These are phyloP conservation scores for Rhodotorula sp. DNA, from an alignment of 1,284 basidiomycete species.

Conservation along the genomic window DNA sequence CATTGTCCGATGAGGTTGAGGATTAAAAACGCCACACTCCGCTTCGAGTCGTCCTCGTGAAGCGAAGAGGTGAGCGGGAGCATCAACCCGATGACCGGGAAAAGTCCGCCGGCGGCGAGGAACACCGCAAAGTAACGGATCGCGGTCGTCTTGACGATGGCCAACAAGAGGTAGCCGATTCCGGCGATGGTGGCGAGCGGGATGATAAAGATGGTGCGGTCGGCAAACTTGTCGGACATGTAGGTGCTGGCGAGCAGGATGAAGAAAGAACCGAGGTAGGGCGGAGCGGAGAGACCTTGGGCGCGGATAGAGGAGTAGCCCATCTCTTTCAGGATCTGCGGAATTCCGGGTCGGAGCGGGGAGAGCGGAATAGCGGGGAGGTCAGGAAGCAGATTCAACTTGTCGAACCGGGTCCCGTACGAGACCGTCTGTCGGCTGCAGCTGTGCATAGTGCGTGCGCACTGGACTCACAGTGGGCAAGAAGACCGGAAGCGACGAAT, in stretches of 20 bases:
- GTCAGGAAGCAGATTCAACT: too few species aligned
- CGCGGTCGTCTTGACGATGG: constrained; percentile 22
- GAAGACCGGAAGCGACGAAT: constrained; percentile 46
- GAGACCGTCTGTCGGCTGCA: too few species aligned
- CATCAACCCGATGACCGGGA: constrained; percentile 44
- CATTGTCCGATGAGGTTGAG: constrained; percentile 45
- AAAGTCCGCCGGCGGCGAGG: constrained; percentile 43
- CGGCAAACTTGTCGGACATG: constrained; percentile 38
- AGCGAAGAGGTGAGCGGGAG: constrained; percentile 45
- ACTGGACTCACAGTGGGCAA: constrained; percentile 33
- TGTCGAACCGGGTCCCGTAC: too few species aligned
- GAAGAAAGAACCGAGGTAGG: constrained; percentile 43
- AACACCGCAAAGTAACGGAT: constrained; percentile 23
- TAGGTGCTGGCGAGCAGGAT: constrained; percentile 34
- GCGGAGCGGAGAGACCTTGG: constrained; percentile 30
- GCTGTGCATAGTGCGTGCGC: not conserved
- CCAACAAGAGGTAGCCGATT: constrained; percentile 45
- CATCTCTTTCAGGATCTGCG: constrained; percentile 42
- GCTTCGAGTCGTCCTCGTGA: constrained; percentile 40
- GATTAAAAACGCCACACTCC: constrained; percentile 42
- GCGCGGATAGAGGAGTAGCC: constrained; percentile 40
- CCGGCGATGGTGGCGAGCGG: constrained; percentile 39
- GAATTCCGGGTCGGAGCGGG: too few species aligned
- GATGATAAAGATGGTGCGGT: constrained; percentile 43
- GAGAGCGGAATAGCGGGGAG: too few species aligned